These are phyloP conservation scores for Tylopilus orsonianus DNA, from an alignment of 1,284 basidiomycete genomes.

Conservation along the genomic window DNA sequence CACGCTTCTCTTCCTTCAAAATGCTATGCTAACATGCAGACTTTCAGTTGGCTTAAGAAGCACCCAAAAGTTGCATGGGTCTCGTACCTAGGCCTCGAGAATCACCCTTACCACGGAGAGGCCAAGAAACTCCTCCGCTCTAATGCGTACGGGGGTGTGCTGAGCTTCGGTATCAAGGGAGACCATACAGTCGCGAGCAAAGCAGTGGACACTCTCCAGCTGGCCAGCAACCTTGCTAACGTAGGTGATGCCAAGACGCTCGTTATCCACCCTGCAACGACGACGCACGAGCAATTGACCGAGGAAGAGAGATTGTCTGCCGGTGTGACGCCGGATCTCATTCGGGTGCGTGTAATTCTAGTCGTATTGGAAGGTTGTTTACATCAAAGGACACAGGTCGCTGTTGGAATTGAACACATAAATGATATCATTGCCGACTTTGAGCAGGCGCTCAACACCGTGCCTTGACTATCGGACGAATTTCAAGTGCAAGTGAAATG, in stretches of 20 bases:
- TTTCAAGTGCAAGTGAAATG: neutral
- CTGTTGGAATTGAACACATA: slow-evolving; percentile 83
- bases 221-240: slow-evolving; percentile 78
- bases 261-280: slow-evolving; percentile 81
- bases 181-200: slow-evolving; percentile 58
- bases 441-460: slow-evolving; percentile 38
- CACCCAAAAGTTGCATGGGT: slow-evolving; percentile 81
- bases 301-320: slow-evolving; percentile 66
- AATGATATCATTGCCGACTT: slow-evolving; percentile 87
- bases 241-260: slow-evolving; percentile 83
- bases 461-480: neutral
- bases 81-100: slow-evolving; percentile 73
- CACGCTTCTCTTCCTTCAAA: neutral
- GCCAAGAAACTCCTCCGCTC: slow-evolving; percentile 63
- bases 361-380: neutral
- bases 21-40: too few relatives aligned
- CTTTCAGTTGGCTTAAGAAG: slow-evolving; percentile 59
- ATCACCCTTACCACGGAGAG: slow-evolving; percentile 61
- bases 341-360: slow-evolving; percentile 56
- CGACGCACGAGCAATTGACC: slow-evolving; percentile 81
- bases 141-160: slow-evolving; percentile 70
- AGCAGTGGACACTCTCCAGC: slow-evolving; percentile 73
- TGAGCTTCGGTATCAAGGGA: slow-evolving; percentile 82
- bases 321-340: slow-evolving; percentile 80
- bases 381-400: neutral